phyloP scores from a whole-genome alignment of 83 land plant genomes.

The Thuja plicata region DNA sequence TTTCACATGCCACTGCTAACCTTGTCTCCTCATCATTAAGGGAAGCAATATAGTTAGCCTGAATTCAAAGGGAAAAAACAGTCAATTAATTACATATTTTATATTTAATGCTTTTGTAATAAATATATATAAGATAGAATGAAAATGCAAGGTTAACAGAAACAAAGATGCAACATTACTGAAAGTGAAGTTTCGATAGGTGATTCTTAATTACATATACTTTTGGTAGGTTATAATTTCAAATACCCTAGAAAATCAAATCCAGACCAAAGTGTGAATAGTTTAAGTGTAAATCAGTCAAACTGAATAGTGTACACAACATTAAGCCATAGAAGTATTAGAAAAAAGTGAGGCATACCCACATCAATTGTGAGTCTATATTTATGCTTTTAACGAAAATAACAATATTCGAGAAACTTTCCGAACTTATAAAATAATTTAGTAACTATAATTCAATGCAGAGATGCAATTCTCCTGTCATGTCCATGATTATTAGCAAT shows the following conservation, averaged over 20 bases:
- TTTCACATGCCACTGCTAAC: slow-evolving; percentile 90
- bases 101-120: not conserved
- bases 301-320: not conserved
- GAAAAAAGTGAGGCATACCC: not conserved
- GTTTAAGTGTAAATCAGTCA: not conserved
- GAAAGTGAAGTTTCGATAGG: not conserved
- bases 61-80: slow-evolving; percentile 17
- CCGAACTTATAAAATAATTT: not conserved
- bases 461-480: not conserved
- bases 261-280: not conserved
- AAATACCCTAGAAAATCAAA: not conserved
- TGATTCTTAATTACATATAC: not conserved
- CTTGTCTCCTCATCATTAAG: slow-evolving; percentile 92
- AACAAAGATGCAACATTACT: not conserved
- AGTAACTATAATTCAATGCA: not conserved
- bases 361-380: not conserved
- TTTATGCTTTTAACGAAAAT: not conserved
- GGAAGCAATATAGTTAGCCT: slow-evolving; percentile 73
- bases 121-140: not conserved
- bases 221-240: not conserved
- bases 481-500: not conserved
- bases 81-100: not conserved
- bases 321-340: not conserved
- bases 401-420: not conserved
- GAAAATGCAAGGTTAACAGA: not conserved